Percentiles rank a stretch among this genome's conserved stretches.
phyloP scores from a whole-genome alignment of 2,329 filamentous ascomycete genomes.

The Claviceps spartinae region DNA sequence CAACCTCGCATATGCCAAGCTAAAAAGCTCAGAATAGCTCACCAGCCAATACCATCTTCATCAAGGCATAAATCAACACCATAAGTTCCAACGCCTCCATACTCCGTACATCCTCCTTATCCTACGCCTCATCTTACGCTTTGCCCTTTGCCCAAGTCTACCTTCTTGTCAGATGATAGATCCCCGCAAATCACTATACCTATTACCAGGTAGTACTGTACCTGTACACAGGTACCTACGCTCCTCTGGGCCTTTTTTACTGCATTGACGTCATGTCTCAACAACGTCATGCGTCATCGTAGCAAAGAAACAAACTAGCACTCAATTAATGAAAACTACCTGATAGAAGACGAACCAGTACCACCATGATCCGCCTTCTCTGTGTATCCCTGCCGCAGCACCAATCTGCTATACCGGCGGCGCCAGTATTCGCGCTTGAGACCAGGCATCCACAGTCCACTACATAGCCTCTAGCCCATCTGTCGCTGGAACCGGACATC shows the following conservation, averaged over 20 bases:
- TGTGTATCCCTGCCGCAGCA: neutral
- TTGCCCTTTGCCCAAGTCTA: too few relatives aligned
- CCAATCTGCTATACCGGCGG: neutral
- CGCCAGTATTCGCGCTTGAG: neutral
- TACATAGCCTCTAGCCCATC: neutral
- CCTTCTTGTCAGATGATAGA: too few relatives aligned
- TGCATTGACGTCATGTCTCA: neutral
- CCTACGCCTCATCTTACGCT: too few relatives aligned
- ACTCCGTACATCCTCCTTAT: too few relatives aligned
- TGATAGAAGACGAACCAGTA: neutral
- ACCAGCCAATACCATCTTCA: too few relatives aligned
- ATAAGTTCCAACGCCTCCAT: too few relatives aligned
- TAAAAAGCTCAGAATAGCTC: too few relatives aligned
- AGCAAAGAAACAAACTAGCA: conserved; percentile 5
- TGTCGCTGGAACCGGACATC: too few relatives aligned
- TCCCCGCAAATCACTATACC: neutral
- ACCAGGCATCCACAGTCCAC: neutral
- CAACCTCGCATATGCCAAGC: too few relatives aligned
- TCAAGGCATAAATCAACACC: too few relatives aligned
- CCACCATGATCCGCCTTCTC: neutral
- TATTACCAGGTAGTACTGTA: neutral
- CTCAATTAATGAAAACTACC: conserved; percentile 3
- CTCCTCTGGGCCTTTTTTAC: neutral
- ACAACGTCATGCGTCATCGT: neutral
- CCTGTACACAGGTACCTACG: neutral